phyloP scores from a whole-genome alignment of 805 yeast species.

The Alloascoidea africana region DNA sequence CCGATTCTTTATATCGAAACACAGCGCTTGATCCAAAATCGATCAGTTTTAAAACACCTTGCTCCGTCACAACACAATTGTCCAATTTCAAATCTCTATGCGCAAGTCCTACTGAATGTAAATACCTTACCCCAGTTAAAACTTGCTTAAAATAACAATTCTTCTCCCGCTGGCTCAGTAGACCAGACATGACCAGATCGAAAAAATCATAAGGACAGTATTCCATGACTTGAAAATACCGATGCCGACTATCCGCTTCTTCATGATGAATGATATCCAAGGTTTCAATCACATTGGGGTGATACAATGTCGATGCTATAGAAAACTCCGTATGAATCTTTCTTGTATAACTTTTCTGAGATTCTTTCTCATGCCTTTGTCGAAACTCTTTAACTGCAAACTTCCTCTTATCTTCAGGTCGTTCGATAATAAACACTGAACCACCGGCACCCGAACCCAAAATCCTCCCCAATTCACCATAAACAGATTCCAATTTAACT shows the following conservation, averaged over 20 bases:
- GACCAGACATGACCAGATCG: conserved; percentile 88
- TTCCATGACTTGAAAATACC: conserved; percentile 86
- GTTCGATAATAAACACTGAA: conserved; percentile 56
- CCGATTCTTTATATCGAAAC: conserved; percentile 73
- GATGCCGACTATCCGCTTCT: conserved; percentile 77
- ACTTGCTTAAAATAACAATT: conserved; percentile 86
- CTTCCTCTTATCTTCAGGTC: conserved; percentile 49
- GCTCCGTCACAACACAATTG: conserved; percentile 72
- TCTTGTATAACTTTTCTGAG: conserved; percentile 74
- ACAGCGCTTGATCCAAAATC: conserved; percentile 94
- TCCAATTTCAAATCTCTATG: conserved; percentile 88
- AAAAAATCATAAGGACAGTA: conserved; percentile 87
- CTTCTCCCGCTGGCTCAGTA: conserved; percentile 66
- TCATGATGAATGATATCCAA: conserved; percentile 80
- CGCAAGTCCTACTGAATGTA: conserved; percentile 75
- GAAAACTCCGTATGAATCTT: conserved; percentile 92
- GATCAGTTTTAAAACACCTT: conserved; percentile 79
- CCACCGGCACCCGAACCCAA: conserved; percentile 97
- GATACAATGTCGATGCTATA: conserved; percentile 79
- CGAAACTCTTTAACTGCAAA: conserved; percentile 93
- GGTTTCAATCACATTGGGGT: conserved; percentile 83
- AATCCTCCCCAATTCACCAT: conserved; percentile 70
- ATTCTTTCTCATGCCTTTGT: conserved; percentile 56
- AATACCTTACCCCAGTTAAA: conserved; percentile 62
- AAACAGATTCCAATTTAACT: too few relatives aligned